Conservation (phyloP, 257 asterid species). For the Marsdenia floribunda region DNA sequence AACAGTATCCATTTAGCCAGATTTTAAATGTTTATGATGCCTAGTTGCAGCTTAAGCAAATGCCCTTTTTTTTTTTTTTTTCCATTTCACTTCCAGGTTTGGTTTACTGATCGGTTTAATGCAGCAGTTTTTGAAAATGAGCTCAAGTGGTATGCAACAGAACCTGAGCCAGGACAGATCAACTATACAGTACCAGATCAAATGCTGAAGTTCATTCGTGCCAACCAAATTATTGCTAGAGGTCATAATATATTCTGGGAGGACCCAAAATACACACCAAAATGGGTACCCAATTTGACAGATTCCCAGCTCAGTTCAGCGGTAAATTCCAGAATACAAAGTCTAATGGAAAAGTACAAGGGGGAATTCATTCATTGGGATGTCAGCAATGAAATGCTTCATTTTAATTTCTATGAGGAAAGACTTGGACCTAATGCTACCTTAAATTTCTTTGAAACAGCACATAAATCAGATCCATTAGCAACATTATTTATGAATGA, state of each 20-base stretch:
- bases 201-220: constrained; percentile 43
- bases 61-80: neutral
- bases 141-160: constrained; percentile 64
- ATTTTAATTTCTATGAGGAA: constrained; percentile 46
- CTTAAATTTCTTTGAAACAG: constrained; percentile 32
- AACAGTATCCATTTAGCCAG: neutral
- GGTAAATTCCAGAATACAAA: constrained; percentile 36
- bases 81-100: constrained; percentile 23
- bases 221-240: constrained; percentile 42
- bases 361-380: constrained; percentile 68
- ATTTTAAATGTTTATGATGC: neutral
- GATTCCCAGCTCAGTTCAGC: constrained; percentile 32
- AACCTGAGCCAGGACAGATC: constrained; percentile 36
- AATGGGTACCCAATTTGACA: constrained; percentile 47
- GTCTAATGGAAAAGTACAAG: constrained; percentile 46
- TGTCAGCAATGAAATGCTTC: constrained; percentile 65
- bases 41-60: neutral
- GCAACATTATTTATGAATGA: constrained; percentile 51
- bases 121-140: constrained; percentile 69
- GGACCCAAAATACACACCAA: constrained; percentile 31
- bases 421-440: constrained; percentile 42
- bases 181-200: constrained; percentile 54
- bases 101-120: constrained; percentile 58
- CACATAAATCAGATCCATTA: constrained; percentile 37
- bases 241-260: constrained; percentile 79